Conservation (phyloP, 2,329 filamentous ascomycete genomes). For the Aspergillus fischeri region DNA sequence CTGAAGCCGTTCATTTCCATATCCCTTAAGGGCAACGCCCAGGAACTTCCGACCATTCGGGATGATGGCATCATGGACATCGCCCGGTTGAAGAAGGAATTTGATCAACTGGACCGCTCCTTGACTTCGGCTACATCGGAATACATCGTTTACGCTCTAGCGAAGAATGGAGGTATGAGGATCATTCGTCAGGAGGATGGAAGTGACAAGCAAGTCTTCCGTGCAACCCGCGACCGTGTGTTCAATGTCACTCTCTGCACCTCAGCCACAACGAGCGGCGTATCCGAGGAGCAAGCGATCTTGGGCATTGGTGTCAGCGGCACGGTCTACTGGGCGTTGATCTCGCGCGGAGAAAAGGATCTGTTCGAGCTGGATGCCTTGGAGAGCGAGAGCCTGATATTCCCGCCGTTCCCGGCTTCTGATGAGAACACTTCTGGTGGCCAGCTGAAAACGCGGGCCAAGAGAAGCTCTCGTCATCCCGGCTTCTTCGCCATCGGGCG, state of each 20-base stretch:
- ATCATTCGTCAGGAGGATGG: conserved; percentile 94
- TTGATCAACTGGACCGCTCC: conserved; percentile 93
- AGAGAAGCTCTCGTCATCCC: conserved; percentile 80
- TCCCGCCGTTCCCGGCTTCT: conserved; percentile 78
- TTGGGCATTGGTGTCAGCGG: conserved; percentile 92
- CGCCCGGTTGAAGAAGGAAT: conserved; percentile 92
- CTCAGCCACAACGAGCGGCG: conserved; percentile 51
- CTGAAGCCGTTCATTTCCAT: conserved; percentile 96
- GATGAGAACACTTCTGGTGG: conserved; percentile 90
- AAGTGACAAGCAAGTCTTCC: conserved; percentile 86
- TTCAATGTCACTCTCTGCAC: conserved; percentile 88
- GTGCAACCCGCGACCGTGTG: conserved; percentile 84
- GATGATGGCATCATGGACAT: conserved; percentile 86
- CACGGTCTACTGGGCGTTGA: conserved; percentile 90
- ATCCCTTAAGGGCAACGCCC: conserved; percentile 50
- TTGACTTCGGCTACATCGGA: conserved; percentile 83
- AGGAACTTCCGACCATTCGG: conserved; percentile 59
- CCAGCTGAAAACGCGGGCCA: conserved; percentile 90
- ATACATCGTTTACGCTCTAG: conserved; percentile 92
- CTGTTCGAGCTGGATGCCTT: conserved; percentile 72
- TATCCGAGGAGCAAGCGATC: conserved; percentile 69
- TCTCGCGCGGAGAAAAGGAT: conserved; percentile 73
- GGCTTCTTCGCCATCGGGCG: conserved; percentile 94
- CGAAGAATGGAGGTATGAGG: conserved; percentile 85
- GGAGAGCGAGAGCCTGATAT: conserved; percentile 80